Percentiles rank a stretch among this genome's conserved stretches.
Evolutionary conservation across 108 stramenopile genomes (phyloP).

Genomic region (Cylindrotheca fusiformis): DNA sequence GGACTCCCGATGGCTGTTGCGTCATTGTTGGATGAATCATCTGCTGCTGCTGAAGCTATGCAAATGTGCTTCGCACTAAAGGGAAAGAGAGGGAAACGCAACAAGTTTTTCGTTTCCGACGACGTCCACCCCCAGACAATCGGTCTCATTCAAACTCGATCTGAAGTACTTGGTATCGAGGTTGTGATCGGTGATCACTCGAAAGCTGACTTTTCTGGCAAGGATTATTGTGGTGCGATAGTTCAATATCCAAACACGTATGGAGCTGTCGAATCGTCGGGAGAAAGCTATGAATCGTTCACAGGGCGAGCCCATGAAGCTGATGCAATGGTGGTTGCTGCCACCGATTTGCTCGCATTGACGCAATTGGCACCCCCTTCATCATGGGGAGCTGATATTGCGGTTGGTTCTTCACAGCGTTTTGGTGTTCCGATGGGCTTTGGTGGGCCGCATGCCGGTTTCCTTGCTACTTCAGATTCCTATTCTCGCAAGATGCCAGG

Average conservation of each 20-base stretch:
- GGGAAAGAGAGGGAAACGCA: slow-evolving; percentile 83
- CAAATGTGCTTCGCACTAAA: slow-evolving; percentile 91
- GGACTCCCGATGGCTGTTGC: slow-evolving; percentile 96
- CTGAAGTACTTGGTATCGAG: slow-evolving; percentile 86
- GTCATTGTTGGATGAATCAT: slow-evolving; percentile 94
- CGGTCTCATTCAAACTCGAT: slow-evolving; percentile 91
- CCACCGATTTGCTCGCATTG: slow-evolving; percentile 95
- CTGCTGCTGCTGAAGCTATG: slow-evolving; percentile 98
- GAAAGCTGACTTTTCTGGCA: slow-evolving; percentile 60
- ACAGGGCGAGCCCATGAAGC: slow-evolving; percentile 73
- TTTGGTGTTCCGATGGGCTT: slow-evolving; percentile 99
- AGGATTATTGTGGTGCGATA: slow-evolving; percentile 92
- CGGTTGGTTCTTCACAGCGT: slow-evolving; percentile 96
- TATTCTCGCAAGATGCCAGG: slow-evolving; percentile 98
- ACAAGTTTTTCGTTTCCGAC: slow-evolving; percentile 91
- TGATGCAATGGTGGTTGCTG: slow-evolving; percentile 89
- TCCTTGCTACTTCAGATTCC: slow-evolving; percentile 87
- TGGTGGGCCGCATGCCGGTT: slow-evolving; percentile 99
- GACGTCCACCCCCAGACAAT: slow-evolving; percentile 98
- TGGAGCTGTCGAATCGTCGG: slow-evolving; percentile 79
- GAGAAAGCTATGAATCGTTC: slow-evolving; percentile 81
- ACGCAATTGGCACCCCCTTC: slow-evolving; percentile 88
- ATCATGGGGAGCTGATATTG: slow-evolving; percentile 97
- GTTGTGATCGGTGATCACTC: slow-evolving; percentile 87
- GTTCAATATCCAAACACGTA: slow-evolving; percentile 99